A percentile compares a stretch with the other conserved stretches of the same genome.
Evolutionary conservation across 2,329 filamentous ascomycete genomes (phyloP).

Genomic region (Apiospora rasikravindrae): DNA sequence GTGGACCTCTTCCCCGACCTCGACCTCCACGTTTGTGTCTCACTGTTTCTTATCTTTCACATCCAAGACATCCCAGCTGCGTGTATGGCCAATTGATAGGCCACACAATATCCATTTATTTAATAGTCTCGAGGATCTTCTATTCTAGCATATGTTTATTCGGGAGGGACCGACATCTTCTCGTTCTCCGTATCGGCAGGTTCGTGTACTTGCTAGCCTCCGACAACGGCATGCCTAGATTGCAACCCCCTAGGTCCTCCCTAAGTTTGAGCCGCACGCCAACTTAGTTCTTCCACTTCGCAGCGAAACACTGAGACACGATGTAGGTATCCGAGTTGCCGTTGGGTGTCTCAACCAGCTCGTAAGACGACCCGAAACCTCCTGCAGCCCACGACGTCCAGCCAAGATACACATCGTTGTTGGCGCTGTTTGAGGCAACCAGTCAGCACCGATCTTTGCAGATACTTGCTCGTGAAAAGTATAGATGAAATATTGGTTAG

Average conservation of each 20-base stretch:
- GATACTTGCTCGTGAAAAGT: neutral
- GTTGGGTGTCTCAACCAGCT: constrained; percentile 49
- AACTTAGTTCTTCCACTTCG: constrained; percentile 38
- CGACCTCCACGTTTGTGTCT: neutral
- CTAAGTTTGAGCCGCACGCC: neutral
- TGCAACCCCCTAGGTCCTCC: too few species aligned
- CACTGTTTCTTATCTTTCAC: neutral
- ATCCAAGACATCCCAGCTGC: neutral
- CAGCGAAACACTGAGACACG: constrained; percentile 48
- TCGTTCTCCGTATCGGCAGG: neutral
- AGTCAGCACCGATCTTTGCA: neutral
- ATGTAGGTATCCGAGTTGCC: constrained; percentile 45
- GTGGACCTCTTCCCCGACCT: neutral
- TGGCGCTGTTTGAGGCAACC: constrained; percentile 17
- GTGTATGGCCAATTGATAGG: neutral
- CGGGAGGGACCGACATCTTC: neutral
- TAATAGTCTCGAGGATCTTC: too few species aligned
- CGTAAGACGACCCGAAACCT: constrained; percentile 32
- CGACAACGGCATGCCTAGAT: neutral
- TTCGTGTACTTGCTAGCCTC: neutral
- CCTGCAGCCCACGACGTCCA: constrained; percentile 35
- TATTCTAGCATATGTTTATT: neutral
- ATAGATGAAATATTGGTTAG: neutral
- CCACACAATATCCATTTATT: neutral
- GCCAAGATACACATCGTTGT: constrained; percentile 35